Base-by-base conservation (phyloP, 495 filamentous ascomycete species). In the Penicillium dipodomyicola region DNA sequence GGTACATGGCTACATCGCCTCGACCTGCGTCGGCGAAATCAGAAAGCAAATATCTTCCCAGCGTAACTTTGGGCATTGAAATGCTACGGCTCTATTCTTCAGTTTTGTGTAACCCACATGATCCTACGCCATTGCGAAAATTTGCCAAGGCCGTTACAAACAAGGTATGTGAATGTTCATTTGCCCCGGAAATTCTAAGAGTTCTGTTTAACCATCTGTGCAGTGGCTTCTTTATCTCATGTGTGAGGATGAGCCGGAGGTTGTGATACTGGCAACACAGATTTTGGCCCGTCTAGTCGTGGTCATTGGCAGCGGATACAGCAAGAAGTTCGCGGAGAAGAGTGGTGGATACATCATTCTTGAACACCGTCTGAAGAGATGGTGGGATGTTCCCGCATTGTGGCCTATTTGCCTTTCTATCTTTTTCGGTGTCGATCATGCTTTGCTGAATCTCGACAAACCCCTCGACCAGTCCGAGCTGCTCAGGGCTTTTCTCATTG, bases 101-200 rank as follows among this genome's bases (percentile, higher is more conserved):
- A 32, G 71, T 96, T 3, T 76, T 97, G n/a, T 96, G 90, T 62
- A 84, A 88, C 50, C 82, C 84, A 60, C 76, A 77, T 39, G 89
- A 87, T 57, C 64, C 66, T 12, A 69, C 76, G 14, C 86, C 86
- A 35, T 84, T 96, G 49, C 84, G 83, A 64, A 93, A 89, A 63
- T 98, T 98, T 74, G 91, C 93, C 15, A 90, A 87, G 73, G 94
- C 92, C 2, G 93, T 97, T 4, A 97, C 95, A 27, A 96, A 93
- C 60, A 97, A 96, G 84, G 92, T 94, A 78, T 65, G 82, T 75
- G 49, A 5, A 15, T 37, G 14, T 15, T 35, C 23, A 55, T 27
- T 22, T 40, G 5, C 12, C 17, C 17, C 1, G 29, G 35, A 32
- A 15, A 23, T 4, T 23, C 22, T 23, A 23, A 20, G 11, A 14